These are phyloP conservation scores for Samsoniella hepiali DNA, from an alignment of 2,329 filamentous ascomycete genomes.

Conservation along the genomic window DNA sequence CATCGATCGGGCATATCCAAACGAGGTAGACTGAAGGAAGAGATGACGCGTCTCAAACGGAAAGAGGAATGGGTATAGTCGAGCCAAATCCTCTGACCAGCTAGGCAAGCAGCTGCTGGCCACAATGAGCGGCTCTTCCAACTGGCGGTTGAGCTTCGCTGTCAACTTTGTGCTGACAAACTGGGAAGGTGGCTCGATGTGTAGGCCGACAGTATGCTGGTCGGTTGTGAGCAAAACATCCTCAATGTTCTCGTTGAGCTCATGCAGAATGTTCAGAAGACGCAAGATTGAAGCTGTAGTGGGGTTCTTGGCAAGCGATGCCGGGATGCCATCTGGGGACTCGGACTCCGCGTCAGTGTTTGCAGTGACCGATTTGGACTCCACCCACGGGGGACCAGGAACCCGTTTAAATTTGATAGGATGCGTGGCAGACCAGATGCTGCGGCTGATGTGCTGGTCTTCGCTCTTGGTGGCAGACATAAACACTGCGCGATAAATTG, in stretches of 20 bases:
- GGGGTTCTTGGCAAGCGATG: constrained; percentile 78
- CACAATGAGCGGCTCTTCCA: constrained; percentile 95
- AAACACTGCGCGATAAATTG: constrained; percentile 92
- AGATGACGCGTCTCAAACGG: constrained; percentile 96
- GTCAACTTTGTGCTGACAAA: constrained; percentile 99
- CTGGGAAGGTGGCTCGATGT: constrained; percentile 80
- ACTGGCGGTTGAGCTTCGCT: constrained; percentile 91
- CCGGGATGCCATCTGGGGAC: constrained; percentile 62
- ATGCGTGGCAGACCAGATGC: constrained; percentile 87
- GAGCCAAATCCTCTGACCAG: constrained; percentile 93
- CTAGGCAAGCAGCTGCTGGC: constrained; percentile 93
- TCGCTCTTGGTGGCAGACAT: constrained; percentile 51
- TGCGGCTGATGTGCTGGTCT: constrained; percentile 63
- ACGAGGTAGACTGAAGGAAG: constrained; percentile 96
- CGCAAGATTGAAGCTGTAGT: constrained; percentile 84
- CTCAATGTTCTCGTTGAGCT: constrained; percentile 88
- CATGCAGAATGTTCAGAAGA: constrained; percentile 84
- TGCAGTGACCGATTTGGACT: constrained; percentile 59
- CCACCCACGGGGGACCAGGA: constrained; percentile 73
- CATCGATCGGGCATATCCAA: constrained; percentile 97
- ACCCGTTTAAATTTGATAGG: constrained; percentile 90
- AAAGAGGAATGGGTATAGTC: constrained; percentile 93
- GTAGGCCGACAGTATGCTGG: constrained; percentile 66
- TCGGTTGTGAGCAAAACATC: constrained; percentile 76
- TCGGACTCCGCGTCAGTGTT: constrained; percentile 48